phyloP scores from a whole-genome alignment of 1,284 basidiomycete genomes.

The Leccinum huronense region DNA sequence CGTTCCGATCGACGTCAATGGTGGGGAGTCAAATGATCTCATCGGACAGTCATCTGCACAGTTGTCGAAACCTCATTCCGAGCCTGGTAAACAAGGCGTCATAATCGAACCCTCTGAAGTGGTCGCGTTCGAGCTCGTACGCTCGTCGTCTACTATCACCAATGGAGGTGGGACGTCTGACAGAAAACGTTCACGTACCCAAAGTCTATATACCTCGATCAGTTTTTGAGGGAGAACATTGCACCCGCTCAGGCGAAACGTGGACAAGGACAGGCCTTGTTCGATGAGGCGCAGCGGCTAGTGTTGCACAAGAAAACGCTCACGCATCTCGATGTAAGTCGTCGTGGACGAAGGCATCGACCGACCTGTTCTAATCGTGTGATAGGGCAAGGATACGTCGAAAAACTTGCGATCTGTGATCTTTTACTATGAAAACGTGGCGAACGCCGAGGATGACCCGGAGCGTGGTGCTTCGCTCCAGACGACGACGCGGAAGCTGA shows the following conservation, averaged over 20 bases:
- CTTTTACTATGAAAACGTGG: constrained; percentile 69
- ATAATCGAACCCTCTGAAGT: constrained; percentile 62
- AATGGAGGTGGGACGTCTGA: constrained; percentile 33
- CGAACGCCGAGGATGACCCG: constrained; percentile 45
- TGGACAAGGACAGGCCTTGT: constrained; percentile 44
- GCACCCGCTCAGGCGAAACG: constrained; percentile 50
- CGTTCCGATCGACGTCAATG: constrained; percentile 42
- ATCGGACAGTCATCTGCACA: constrained; percentile 54
- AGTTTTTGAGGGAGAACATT: constrained; percentile 61
- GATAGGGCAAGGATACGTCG: constrained; percentile 59
- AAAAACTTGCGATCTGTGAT: constrained; percentile 57
- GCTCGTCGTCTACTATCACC: constrained; percentile 13
- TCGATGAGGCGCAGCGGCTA: constrained; percentile 47
- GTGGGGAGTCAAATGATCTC: constrained; percentile 50
- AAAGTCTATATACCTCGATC: constrained; percentile 64
- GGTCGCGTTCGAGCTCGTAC: constrained; percentile 56
- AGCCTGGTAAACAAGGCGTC: constrained; percentile 44
- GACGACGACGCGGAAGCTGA: constrained; percentile 47
- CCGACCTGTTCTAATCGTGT: not conserved
- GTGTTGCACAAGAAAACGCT: constrained; percentile 46
- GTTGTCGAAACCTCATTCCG: constrained; percentile 37
- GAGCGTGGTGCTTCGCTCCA: constrained; percentile 46
- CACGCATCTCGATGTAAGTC: constrained; percentile 54
- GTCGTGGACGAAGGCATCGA: not conserved
- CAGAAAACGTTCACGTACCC: constrained; percentile 58